Evolutionary conservation across 164 flowering plant genomes (phyloP), one percentile per base, ranked within the genome.

Genomic region (Protea cynaroides): DNA sequence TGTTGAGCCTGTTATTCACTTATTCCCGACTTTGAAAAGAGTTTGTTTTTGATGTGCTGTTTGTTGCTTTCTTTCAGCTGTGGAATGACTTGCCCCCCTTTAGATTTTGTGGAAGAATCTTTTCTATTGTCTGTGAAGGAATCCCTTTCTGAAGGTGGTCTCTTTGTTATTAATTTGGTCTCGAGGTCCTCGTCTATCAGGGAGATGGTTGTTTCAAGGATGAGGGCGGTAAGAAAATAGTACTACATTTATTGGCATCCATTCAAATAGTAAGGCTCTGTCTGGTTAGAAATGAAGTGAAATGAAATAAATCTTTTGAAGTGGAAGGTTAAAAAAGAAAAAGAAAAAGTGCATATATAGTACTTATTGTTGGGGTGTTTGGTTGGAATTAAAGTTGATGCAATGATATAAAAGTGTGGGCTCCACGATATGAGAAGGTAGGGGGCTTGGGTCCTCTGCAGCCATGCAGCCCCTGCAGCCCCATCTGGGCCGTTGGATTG

Each of bases 51-150:
- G 34, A 44, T 51, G 36, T n/a, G 58, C 29, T 13, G 14, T 56
- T 58, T 54, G 37, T 52, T 54, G 52, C 58, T 19, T 25, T 43
- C 46, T 37, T 63, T 50, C 83, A 93, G 98, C 82, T 84, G 95
- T 59, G 98, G 95, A 66, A 72, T 94, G 78, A 79, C 89, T 36
- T 94, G 98, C 62, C 98, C 98, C 71, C 96, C 90, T 36, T 74
- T 84, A 19, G 92, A 83, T 69, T 94, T 94, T 74, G 82, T 86
- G 58, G 91, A 87, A 59, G 86, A 81, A 59, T 75, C 90, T 59
- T 94, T 94, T 76, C 88, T 94, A 22, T 58, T 64, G 57, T 62
- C 79, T 47, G 93, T 76, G n/a, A 86, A 81, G 65, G 76, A 75
- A 62, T 59, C 79, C 29, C 86, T 94, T 46, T 81, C 91, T 56